Base-by-base conservation (phyloP, 805 yeast genomes). In the Barnettozyma sp. region DNA sequence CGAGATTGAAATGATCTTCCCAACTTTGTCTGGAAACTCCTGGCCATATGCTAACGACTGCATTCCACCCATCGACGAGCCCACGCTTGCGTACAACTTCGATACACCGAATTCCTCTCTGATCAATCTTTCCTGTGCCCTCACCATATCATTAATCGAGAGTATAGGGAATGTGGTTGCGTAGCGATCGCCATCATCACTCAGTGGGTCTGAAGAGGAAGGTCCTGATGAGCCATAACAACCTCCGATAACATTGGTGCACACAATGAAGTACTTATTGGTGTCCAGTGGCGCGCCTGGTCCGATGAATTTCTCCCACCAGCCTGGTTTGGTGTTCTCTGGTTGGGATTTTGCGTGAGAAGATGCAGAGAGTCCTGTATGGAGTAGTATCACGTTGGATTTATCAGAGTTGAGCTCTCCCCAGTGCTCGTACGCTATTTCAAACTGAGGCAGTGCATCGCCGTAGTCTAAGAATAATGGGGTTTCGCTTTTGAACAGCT, bases 51-150 rank as follows among this genome's bases (percentile, higher is more conserved):
- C 94, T 37, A 88, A 67, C 7, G 90, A 78, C 62, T 87, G 96
- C 96, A 88, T 86, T n/a, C 96, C 97, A n/a, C 97, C 97, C 94
- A 88, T 84, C 1, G 95, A 84, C 3, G 94, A 79, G 6, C 97
- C 97, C 7, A 88, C 76, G 2, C 85, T 73, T 2, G 95, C 95
- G 56, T 76, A 73, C 18, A 88, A 60, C 54, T 74, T 80, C 2
- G 49, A 32, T 21, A 82, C 80, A 1, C 78, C 78, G 39, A 87
- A 74, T 30, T 71, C 75, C 30, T 77, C 71, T 19, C 59, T 62
- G 14, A 88, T 65, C 28, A 88, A 60, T 34, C 82, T 66, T 39
- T 83, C 70, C 61, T 88, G 97, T 1, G 94, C 95, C 35, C 95
- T 65, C 3, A 84, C 84, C 94, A 88, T 87, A 56, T 88, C 97